Conservation (phyloP, 768 basidiomycete genomes). For the Hygrophoropsis aurantiaca region DNA sequence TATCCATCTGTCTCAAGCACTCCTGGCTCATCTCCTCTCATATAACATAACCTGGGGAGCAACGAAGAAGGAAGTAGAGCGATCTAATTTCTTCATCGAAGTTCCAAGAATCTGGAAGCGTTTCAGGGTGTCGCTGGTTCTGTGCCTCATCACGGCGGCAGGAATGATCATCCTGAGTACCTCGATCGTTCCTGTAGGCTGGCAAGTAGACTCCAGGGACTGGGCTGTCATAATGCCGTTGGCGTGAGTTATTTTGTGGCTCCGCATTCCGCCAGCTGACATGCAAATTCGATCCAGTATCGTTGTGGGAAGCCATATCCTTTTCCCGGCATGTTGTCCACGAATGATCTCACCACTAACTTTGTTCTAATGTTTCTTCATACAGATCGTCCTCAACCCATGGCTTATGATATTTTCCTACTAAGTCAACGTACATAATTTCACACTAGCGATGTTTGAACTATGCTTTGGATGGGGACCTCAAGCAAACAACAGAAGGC, state of each 20-base stretch:
- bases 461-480: no score
- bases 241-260: slow-evolving; percentile 43
- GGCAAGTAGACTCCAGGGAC: slow-evolving; percentile 55
- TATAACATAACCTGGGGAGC: slow-evolving; percentile 68
- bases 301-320: slow-evolving; percentile 62
- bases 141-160: slow-evolving; percentile 49
- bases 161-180: slow-evolving; percentile 60
- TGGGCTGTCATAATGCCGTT: slow-evolving; percentile 83
- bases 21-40: slow-evolving; percentile 71
- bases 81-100: slow-evolving; percentile 89
- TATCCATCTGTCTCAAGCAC: slow-evolving; percentile 63
- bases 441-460: no score
- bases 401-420: slow-evolving; percentile 86
- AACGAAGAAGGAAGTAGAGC: slow-evolving; percentile 81
- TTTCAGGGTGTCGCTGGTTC: slow-evolving; percentile 33
- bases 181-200: slow-evolving; percentile 59
- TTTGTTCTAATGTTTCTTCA: background rate
- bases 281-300: slow-evolving; percentile 38
- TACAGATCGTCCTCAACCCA: slow-evolving; percentile 79
- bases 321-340: slow-evolving; percentile 66
- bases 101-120: slow-evolving; percentile 74
- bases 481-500: no score
- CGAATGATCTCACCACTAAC: slow-evolving; percentile 1
- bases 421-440: no score
- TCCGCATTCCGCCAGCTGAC: background rate